A percentile compares a stretch with the other conserved stretches of the same genome.
These are phyloP conservation scores for Verticillium nonalfalfae DNA, from an alignment of 2,329 filamentous ascomycete species.

Conservation along the genomic window DNA sequence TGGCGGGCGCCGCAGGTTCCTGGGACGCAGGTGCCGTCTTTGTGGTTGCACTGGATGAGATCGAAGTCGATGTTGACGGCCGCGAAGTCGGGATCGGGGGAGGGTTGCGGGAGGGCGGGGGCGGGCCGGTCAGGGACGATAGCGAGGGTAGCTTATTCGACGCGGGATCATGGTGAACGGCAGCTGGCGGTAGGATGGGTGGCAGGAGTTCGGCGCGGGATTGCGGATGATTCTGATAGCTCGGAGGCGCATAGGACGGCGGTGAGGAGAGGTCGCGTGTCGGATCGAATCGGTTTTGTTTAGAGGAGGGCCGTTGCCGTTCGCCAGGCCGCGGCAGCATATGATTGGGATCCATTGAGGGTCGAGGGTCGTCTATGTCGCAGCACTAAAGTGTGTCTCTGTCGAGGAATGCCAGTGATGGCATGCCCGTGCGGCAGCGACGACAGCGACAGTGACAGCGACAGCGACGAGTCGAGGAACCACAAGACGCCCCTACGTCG, in stretches of 20 bases:
- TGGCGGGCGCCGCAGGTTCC: constrained; percentile 15
- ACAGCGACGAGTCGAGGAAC: background rate
- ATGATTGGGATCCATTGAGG: constrained; percentile 36
- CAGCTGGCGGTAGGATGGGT: constrained; percentile 28
- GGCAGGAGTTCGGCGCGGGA: constrained; percentile 18
- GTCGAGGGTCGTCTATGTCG: background rate
- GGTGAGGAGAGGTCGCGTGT: constrained; percentile 16
- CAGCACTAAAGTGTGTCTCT: background rate
- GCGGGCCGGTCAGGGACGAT: constrained; percentile 28
- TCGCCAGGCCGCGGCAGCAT: constrained; percentile 30
- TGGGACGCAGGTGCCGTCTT: constrained; percentile 12
- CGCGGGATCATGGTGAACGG: constrained; percentile 15
- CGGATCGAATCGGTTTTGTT: constrained; percentile 7
- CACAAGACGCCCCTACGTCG: background rate
- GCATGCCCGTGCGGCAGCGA: background rate
- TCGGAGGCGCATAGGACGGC: constrained; percentile 27
- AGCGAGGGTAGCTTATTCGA: constrained; percentile 32
- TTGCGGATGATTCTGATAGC: constrained; percentile 16
- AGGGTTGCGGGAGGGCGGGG: constrained; percentile 13
- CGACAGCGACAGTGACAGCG: background rate
- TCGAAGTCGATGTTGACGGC: constrained; percentile 8
- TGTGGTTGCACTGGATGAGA: background rate
- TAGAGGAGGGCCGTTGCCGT: constrained; percentile 6
- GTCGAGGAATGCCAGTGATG: constrained; percentile 2
- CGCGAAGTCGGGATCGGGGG: constrained; percentile 6